These are phyloP conservation scores for Capsella rubella DNA, from an alignment of 441 rosid species.

Conservation along the genomic window DNA sequence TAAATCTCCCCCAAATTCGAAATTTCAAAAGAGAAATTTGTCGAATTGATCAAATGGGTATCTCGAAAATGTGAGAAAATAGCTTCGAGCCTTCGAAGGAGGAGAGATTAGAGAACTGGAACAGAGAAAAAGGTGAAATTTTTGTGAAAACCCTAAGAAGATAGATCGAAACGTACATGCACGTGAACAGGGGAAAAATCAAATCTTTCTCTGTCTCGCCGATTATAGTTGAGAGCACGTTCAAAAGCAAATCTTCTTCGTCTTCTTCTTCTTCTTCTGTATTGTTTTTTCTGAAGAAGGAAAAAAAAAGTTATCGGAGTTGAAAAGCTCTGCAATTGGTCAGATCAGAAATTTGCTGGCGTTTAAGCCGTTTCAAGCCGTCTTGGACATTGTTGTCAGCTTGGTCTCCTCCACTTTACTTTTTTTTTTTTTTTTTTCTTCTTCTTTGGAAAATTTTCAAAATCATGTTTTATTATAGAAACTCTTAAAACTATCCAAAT, in stretches of 20 bases:
- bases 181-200: conserved; percentile 23
- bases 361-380: neutral
- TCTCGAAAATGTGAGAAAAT: neutral
- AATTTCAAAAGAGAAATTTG: neutral
- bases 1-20: conserved; percentile 2
- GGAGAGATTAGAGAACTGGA: neutral
- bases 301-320: neutral
- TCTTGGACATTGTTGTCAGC: neutral
- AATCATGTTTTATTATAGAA: no score
- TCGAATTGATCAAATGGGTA: conserved; percentile 9
- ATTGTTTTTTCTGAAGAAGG: neutral
- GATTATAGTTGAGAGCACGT: conserved; percentile 7
- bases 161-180: conserved; percentile 36
- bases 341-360: neutral
- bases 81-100: neutral
- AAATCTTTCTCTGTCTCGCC: neutral
- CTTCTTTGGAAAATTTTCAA: no score
- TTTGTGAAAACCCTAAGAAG: conserved; percentile 34
- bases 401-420: neutral
- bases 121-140: neutral
- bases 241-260: neutral
- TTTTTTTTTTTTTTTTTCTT: neutral
- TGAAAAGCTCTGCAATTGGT: neutral
- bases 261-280: neutral
- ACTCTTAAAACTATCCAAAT: no score